phyloP scores from a whole-genome alignment of 1,284 basidiomycete species.

The Microbotryum saponariae region DNA sequence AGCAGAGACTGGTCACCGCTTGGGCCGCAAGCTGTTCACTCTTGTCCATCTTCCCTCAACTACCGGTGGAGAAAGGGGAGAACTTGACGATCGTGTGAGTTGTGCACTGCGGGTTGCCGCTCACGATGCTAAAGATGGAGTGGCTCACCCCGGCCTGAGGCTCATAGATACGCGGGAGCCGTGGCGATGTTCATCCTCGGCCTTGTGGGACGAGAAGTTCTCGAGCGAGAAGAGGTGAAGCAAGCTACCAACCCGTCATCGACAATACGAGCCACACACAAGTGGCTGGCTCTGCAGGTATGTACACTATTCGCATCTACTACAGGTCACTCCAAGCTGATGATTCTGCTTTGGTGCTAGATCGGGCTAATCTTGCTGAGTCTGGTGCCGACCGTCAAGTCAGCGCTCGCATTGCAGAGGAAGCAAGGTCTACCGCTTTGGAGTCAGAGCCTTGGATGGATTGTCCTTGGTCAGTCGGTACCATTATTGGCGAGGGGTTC shows the following conservation, averaged over 20 bases:
- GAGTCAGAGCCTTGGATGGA: slow-evolving; percentile 63
- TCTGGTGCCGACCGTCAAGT: slow-evolving; percentile 53
- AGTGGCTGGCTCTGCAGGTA: no score
- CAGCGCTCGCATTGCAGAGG: slow-evolving; percentile 54
- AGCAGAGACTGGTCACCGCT: slow-evolving; percentile 39
- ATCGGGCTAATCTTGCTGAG: slow-evolving; percentile 46
- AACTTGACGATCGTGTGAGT: slow-evolving; percentile 55
- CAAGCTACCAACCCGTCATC: no score
- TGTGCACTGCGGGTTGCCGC: background rate
- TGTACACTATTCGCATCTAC: no score
- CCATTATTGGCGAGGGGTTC: slow-evolving; percentile 22
- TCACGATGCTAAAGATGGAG: background rate
- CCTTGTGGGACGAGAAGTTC: no score
- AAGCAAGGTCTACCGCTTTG: slow-evolving; percentile 59
- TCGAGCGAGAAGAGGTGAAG: no score
- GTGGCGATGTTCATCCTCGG: no score
- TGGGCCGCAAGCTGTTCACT: slow-evolving; percentile 55
- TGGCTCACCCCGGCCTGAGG: background rate
- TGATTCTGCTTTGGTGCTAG: background rate
- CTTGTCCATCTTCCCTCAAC: slow-evolving; percentile 60
- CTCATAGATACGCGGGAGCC: no score
- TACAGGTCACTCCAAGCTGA: background rate
- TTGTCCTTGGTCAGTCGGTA: slow-evolving; percentile 53
- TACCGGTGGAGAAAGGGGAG: slow-evolving; percentile 67
- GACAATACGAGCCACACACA: no score